Evolutionary conservation across 2,329 filamentous ascomycete species (phyloP), one percentile per base, ranked within the genome.

Genomic region (Penicillium sp.): DNA sequence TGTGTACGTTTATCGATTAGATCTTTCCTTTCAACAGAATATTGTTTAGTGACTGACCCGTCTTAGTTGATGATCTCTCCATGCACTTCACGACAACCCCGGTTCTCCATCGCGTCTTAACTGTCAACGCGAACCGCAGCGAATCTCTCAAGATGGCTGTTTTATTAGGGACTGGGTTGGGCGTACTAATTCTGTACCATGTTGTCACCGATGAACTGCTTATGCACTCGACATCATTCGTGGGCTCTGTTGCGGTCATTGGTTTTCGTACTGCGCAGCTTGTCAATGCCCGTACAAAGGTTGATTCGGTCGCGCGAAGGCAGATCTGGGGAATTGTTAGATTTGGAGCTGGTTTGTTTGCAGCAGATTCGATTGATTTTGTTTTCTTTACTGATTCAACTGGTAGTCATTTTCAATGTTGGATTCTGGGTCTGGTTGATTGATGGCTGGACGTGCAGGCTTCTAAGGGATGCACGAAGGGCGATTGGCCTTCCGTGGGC

Each of bases 371-470:
- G 1, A 34, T 21, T n/a, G n/a, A 26, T 4, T 10, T 18, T 24
- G 2, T 46, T 9, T 51, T 1, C 13, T 2, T 7, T 17, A 37
- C 49, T 45, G 32, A 53, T n/a, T 15, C 18, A 9, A 8, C 18
- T 17, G 2, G 2, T 10, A 60, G 58, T 44, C 2, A 62, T 62
- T 9, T 63, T 62, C 37, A 54, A 62, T 4, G 3, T 55, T 4
- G 61, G 58, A 12, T 63, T 46, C 46, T 53, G 23, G 4, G 21
- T 61, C 12, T 68, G 65, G 65, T 12, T 68, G 13, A 48, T 67
- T 36, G 67, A 69, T 52, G 41, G 51, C 2, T 64, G 59, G 42
- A 42, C 49, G 6, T 68, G 66, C 36, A 51, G 29, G 3, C 55
- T 37, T 20, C 29, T 69, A 3, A 60, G 44, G 8, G 37, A 52